These are phyloP conservation scores for Calonectria crousiana DNA, from an alignment of 2,329 filamentous ascomycete genomes.

Conservation along the genomic window DNA sequence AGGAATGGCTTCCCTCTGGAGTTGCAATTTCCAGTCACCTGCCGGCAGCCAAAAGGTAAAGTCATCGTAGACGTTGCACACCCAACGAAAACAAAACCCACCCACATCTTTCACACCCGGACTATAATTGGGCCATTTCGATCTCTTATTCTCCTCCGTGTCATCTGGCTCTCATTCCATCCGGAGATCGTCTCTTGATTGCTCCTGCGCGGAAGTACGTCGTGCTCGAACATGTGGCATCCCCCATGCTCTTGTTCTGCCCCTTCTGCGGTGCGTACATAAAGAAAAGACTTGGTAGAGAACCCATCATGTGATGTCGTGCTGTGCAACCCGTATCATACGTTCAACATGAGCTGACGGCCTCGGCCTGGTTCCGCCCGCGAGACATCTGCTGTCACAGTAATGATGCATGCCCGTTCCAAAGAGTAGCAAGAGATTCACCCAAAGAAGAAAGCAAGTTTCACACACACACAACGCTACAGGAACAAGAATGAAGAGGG, in stretches of 20 bases:
- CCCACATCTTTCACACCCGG: not conserved
- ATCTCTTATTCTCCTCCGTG: constrained; percentile 34
- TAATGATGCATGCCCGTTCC: not conserved
- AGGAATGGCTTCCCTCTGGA: not conserved
- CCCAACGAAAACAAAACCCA: not conserved
- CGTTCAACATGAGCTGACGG: not conserved
- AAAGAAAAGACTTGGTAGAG: not conserved
- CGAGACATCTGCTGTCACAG: not conserved
- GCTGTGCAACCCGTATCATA: not conserved
- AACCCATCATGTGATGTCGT: not conserved
- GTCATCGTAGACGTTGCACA: not conserved
- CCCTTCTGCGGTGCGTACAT: constrained; percentile 14
- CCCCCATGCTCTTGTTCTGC: not conserved
- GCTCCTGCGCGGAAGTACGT: constrained; percentile 3
- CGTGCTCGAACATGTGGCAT: not conserved
- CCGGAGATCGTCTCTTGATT: constrained; percentile 34
- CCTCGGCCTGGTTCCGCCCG: not conserved
- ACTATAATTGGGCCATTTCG: constrained; percentile 48
- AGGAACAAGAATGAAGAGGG: constrained; percentile 1
- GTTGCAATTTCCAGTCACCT: not conserved
- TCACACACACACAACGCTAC: constrained; percentile 7
- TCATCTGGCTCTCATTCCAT: constrained; percentile 47
- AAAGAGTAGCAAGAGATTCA: not conserved
- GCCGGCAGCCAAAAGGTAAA: not conserved
- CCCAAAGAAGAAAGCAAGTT: constrained; percentile 2